These are phyloP conservation scores for Plasmodium sp. DNA, from an alignment of 169 alveolate genomes.

Conservation along the genomic window DNA sequence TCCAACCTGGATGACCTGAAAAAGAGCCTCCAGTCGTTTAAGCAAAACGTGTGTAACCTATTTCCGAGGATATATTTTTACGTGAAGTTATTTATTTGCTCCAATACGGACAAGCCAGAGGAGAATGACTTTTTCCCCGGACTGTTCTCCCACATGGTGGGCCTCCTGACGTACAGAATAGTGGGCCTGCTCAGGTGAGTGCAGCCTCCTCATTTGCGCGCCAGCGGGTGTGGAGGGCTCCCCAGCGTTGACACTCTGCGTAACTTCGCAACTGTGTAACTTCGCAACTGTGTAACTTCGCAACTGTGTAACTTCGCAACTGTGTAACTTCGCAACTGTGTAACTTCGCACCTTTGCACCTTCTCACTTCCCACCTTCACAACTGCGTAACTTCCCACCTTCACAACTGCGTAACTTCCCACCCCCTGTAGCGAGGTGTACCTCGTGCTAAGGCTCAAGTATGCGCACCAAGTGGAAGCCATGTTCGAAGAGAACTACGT, in stretches of 20 bases:
- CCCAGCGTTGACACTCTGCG: too few species aligned
- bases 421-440: conserved; percentile 53
- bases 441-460: conserved; percentile 19
- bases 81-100: conserved; percentile 41
- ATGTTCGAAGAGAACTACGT: conserved; percentile 49
- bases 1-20: not conserved
- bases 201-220: not conserved
- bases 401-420: not conserved
- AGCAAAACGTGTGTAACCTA: conserved; percentile 6
- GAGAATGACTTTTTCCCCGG: conserved; percentile 30
- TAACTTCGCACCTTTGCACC: not conserved
- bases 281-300: not conserved
- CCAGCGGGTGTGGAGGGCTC: not conserved
- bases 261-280: not conserved
- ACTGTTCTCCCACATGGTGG: conserved; percentile 42
- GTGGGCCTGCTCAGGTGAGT: conserved; percentile 37
- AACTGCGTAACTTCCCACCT: not conserved
- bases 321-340: not conserved
- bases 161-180: conserved; percentile 45
- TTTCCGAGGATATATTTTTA: conserved; percentile 72
- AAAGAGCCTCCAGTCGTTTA: conserved; percentile 28
- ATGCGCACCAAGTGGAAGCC: not conserved
- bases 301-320: not conserved
- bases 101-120: conserved; percentile 44
- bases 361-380: not conserved